These are phyloP conservation scores for Hygrocybe punicea DNA, from an alignment of 768 basidiomycete genomes.

Conservation along the genomic window DNA sequence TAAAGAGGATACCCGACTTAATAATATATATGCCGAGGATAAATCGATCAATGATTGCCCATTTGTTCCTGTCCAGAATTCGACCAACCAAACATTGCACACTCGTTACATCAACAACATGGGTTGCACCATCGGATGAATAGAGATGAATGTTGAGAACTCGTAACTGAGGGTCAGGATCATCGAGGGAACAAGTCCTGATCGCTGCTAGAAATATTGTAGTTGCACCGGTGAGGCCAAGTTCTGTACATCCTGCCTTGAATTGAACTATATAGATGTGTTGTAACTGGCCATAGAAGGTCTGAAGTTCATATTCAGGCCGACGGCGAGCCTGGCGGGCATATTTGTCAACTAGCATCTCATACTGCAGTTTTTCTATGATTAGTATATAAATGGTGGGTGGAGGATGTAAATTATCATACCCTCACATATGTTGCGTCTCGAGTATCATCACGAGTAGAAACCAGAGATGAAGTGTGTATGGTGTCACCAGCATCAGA, in stretches of 20 bases:
- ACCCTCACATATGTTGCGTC: constrained; percentile 36
- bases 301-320: constrained; percentile 13
- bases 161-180: neutral
- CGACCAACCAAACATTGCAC: constrained; percentile 29
- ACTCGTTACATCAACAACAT: constrained; percentile 26
- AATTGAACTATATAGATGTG: constrained; percentile 27
- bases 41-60: constrained; percentile 25
- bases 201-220: constrained; percentile 27
- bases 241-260: constrained; percentile 6
- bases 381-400: constrained; percentile 1
- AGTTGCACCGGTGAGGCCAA: constrained; percentile 12
- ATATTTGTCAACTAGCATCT: constrained; percentile 22
- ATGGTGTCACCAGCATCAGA: constrained; percentile 31
- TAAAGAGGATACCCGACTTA: too few species aligned
- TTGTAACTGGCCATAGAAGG: constrained; percentile 36
- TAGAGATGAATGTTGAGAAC: constrained; percentile 22
- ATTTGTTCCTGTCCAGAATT: constrained; percentile 15
- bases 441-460: too few species aligned
- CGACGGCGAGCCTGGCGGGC: too few species aligned
- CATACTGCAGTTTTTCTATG: constrained; percentile 27
- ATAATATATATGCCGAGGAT: too few species aligned
- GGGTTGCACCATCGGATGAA: constrained; percentile 12
- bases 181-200: constrained; percentile 11
- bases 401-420: constrained; percentile 13
- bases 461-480: constrained; percentile 18